Base-by-base conservation (phyloP, 2,329 filamentous ascomycete genomes). In the Stachybotrys chartarum region DNA sequence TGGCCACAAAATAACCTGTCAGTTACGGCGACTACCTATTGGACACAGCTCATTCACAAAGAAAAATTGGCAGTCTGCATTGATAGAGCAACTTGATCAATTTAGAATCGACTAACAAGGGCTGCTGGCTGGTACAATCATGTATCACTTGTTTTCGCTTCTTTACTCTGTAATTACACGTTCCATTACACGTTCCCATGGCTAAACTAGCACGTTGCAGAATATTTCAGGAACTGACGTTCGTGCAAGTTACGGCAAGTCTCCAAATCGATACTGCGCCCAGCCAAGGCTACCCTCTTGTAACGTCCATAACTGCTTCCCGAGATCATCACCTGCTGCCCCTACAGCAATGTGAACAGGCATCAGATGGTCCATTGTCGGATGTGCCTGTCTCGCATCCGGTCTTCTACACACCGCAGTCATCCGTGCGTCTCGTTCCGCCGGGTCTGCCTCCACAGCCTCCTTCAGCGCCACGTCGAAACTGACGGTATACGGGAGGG, bases 401-500 rank as follows among this genome's bases (percentile, higher is more conserved):
- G 73, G 71, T 35, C 77, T 65, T 57, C 65, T 70, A 17, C 70
- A 66, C 2, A 74, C 60, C 18, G 69, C 69, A 0, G 68, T 67
- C 72, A 80, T 73, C 32, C 59, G 67, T 6, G 69, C 68, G 59
- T 75, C 69, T 16, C 77, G 65, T 58, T 70, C 66, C 4, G 56
- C 57, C 4, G 72, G 70, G 8, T 70, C 54, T n/a, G 67, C 62
- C 66, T 79, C 79, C 31, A 85, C 83, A 0, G 84, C 85, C 18
- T 87, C 81, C 61, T 85, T 84, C 48, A 92, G 72, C 2, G 85
- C 83, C 50, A 84, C 77, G 59, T 93, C 83, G 62, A 91, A 91
- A 53, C 77, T 81, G 42, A 77, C 74, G 1, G 80, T 71, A 63
- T 86, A 86, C 11, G 83, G 79, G 62, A 84, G 58, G 0, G 81